Conservation (phyloP, 257 asterid genomes). For the Petrea volubilis region DNA sequence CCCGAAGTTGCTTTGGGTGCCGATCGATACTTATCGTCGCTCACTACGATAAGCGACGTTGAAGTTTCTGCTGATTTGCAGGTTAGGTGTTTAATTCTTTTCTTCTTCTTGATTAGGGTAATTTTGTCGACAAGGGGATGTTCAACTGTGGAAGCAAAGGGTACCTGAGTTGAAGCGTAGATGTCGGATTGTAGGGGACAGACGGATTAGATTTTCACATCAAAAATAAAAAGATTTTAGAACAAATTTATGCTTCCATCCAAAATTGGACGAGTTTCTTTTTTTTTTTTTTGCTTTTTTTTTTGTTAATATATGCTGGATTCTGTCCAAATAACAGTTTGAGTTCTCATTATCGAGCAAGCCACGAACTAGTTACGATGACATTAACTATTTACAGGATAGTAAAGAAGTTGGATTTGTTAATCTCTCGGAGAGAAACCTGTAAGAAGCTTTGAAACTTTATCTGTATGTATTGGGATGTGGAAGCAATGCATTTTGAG, state of each 20-base stretch:
- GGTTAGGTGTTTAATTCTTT: conserved; percentile 36
- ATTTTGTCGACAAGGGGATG: conserved; percentile 6
- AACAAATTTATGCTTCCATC: neutral
- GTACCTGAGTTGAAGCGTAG: conserved; percentile 12
- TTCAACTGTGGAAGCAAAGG: conserved; percentile 18
- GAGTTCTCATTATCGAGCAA: neutral
- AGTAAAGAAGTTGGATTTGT: conserved; percentile 6
- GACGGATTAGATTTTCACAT: neutral
- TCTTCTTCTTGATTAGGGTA: neutral
- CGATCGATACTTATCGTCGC: conserved; percentile 87
- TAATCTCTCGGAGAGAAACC: conserved; percentile 10
- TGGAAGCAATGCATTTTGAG: neutral
- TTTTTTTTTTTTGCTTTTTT: no score
- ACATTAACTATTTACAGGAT: no score
- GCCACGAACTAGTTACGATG: no score
- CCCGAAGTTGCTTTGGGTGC: conserved; percentile 99
- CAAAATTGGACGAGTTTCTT: neutral
- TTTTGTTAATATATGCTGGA: neutral
- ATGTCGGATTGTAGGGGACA: neutral
- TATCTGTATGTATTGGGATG: conserved; percentile 1
- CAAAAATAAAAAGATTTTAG: neutral
- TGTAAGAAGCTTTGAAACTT: conserved; percentile 19
- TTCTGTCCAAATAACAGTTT: neutral
- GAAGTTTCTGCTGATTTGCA: conserved; percentile 93
- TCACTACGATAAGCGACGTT: conserved; percentile 92